Evolutionary conservation across 768 basidiomycete genomes (phyloP), one percentile per base, ranked within the genome.

Genomic region (Hericium rajendrae): DNA sequence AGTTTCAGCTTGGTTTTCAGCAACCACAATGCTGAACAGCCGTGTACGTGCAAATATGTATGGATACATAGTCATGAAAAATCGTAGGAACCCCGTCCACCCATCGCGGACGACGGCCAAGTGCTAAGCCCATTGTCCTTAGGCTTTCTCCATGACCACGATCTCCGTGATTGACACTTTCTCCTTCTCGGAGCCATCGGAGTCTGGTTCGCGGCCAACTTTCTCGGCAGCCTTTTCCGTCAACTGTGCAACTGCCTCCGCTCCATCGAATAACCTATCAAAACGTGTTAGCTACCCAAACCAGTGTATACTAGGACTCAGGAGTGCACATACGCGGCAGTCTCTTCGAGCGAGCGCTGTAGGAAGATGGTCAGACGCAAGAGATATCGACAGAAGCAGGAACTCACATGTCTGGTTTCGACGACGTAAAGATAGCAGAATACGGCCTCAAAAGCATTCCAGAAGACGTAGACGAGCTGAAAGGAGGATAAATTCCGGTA

Each of bases 381-480:
- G 22, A n/a, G 37, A 6, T 6, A 24, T 24, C n/a, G 32, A 18
- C 26, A 22, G 46, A 15, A 18, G 10, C 39, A 9, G 51, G 11
- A 10, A 48, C 58, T 61, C 39, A 71, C 68, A 52, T 70, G 68
- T 67, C 71, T 72, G 53, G 73, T 74, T 69, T 76, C 73, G 51
- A 74, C 55, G 48, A 74, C 62, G 54, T 65, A 76, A 38, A 70
- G 26, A 52, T 63, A 75, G 61, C 70, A 68, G 64, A 74, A 77
- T 26, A 64, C 66, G 48, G 71, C 54, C 64, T 78, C 72, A 63
- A 78, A 74, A 12, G 66, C 68, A 37, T 72, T 62, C 73, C 73
- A 77, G 65, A 69, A 69, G 54, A 70, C 65, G 60, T 76, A 76
- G 18, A 75, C 70, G 26, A 73, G 57, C 70, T 71, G 41, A 5